These are phyloP conservation scores for Suillus placidus DNA, from an alignment of 768 basidiomycete genomes.

Conservation along the genomic window DNA sequence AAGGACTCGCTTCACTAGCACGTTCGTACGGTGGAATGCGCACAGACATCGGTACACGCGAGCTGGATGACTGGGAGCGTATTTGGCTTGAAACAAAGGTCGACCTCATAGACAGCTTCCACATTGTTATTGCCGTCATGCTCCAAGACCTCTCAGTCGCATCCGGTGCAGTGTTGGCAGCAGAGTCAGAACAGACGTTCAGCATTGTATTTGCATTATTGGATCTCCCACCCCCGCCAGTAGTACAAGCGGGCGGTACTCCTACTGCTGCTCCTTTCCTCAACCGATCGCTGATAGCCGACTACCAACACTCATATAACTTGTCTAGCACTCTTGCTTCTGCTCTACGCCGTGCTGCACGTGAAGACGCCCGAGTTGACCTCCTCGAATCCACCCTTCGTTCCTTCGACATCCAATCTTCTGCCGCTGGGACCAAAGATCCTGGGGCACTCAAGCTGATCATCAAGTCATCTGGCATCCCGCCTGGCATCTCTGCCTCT, in stretches of 20 bases:
- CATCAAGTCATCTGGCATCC: conserved; percentile 60
- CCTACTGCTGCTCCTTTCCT: conserved; percentile 52
- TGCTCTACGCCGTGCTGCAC: conserved; percentile 45
- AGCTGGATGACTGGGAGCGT: conserved; percentile 66
- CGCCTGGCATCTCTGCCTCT: conserved; percentile 38
- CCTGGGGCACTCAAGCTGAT: conserved; percentile 66
- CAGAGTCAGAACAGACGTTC: conserved; percentile 56
- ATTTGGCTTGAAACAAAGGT: conserved; percentile 78
- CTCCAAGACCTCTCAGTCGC: conserved; percentile 49
- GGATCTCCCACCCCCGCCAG: conserved; percentile 41
- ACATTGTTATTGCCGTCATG: conserved; percentile 54
- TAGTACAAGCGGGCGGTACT: conserved; percentile 9
- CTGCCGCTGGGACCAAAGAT: conserved; percentile 28
- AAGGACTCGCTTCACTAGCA: conserved; percentile 56
- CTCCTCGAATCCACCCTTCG: conserved; percentile 55
- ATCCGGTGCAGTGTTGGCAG: conserved; percentile 45
- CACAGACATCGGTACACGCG: conserved; percentile 26
- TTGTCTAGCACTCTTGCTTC: conserved; percentile 53
- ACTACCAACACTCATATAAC: conserved; percentile 72
- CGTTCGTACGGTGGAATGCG: conserved; percentile 62
- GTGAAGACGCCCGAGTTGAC: conserved; percentile 62
- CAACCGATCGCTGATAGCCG: conserved; percentile 65
- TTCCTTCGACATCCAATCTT: conserved; percentile 35
- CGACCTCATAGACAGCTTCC: conserved; percentile 69
- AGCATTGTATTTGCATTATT: conserved; percentile 62